Evolutionary conservation across 345 rosid species (phyloP), one percentile per base, ranked within the genome.

Genomic region (Crucihimalaya himalaica): DNA sequence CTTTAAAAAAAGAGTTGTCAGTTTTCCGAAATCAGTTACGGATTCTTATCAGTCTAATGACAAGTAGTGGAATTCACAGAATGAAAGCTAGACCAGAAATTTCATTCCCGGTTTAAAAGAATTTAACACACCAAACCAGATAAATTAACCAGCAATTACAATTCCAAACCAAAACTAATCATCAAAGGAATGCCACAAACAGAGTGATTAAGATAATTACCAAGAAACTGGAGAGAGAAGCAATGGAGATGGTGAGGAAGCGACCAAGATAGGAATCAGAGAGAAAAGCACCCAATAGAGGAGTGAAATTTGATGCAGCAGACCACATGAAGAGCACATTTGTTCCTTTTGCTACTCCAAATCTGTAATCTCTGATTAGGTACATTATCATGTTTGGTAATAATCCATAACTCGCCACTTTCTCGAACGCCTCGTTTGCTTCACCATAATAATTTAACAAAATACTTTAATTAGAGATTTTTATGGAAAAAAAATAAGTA

Each of bases 361-460:
- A 29, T 43, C 80, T 74, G 57, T 88, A 90, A 50, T 85, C 87
- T 61, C 32, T 72, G 18, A 83, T 85, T 78, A 90, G 51, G 66
- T 90, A 90, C 57, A 84, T 53, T 42, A 90, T 86, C 91, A 90
- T 90, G 78, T 90, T 88, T 40, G 91, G 82, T 43, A 78, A 9
- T 68, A 90, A 53, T 31, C 96, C 96, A 77, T 90, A 90, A 70
- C 93, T 86, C 28, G 96, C 87, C 79, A 90, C 89, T 79, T 84
- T 86, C 86, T 90, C 96, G 23, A 90, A 84, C 29, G 91, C 86
- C 85, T 90, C 96, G 63, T 90, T 90, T 51, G 85, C 96, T 90
- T 79, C 69, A 23, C 28, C 72, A 62, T 28, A 10, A 12, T 23
- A 56, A 54, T 45, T 54, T 5, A 78, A 29, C 4, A 35, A 39